phyloP scores from a whole-genome alignment of 75 land plant genomes.

The Selaginella tamariscina region DNA sequence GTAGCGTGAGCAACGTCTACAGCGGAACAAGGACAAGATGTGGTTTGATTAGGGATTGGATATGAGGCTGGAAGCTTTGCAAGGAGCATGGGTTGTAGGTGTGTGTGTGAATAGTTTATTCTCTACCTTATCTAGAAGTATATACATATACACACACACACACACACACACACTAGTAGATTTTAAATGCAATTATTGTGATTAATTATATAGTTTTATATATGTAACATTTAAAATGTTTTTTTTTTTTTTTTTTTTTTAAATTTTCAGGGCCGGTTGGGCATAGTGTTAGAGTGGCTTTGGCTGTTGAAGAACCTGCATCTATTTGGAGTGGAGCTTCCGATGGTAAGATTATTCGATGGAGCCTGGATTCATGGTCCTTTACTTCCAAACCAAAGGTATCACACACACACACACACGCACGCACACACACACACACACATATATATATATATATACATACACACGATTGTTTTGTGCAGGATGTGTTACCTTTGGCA shows the following conservation, averaged over 20 bases:
- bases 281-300: slow-evolving; percentile 36
- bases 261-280: too few species aligned
- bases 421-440: neutral
- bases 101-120: too few species aligned
- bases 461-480: too few species aligned
- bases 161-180: too few species aligned
- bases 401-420: neutral
- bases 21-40: neutral
- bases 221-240: too few species aligned
- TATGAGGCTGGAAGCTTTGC: neutral
- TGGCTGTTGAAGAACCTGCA: slow-evolving; percentile 26
- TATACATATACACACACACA: too few species aligned
- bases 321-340: slow-evolving; percentile 68
- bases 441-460: too few species aligned
- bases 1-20: neutral
- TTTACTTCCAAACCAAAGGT: neutral
- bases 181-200: too few species aligned
- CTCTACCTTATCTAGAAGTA: too few species aligned
- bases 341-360: slow-evolving; percentile 70
- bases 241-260: too few species aligned
- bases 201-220: too few species aligned
- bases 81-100: neutral
- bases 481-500: slow-evolving; percentile 38
- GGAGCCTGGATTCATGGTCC: slow-evolving; percentile 29
- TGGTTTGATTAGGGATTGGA: neutral